Evolutionary conservation across 2,329 filamentous ascomycete species (phyloP), one percentile per base, ranked within the genome.

Genomic region (Fusarium begoniae): DNA sequence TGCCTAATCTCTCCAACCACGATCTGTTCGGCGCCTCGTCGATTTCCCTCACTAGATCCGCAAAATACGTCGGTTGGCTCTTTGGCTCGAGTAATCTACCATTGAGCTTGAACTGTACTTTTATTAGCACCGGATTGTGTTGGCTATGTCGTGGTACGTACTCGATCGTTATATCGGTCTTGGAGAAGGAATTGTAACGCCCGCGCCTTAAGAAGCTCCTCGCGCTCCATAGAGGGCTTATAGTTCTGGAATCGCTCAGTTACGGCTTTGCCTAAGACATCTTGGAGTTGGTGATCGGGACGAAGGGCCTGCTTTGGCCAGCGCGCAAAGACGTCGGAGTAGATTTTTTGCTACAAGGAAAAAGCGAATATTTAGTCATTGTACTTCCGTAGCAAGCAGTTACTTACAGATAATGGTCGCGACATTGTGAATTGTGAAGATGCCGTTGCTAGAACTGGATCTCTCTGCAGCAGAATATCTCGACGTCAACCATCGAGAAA

Each of bases 301-400:
- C 91, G 89, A 50, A 93, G 85, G 66, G 84, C 83, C 77, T 92
- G 90, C 76, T 88, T 87, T 51, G 91, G 91, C 91, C 91, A 93
- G 72, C 86, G 85, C 65, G 86, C 83, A 62, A 84, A 81, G 73
- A 79, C 81, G 64, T 83, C 82, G 56, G 79, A 75, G 77, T 83
- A 84, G 53, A 83, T 79, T 66, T 80, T 81, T 72, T 80, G 79
- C 83, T 84, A 57, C 7, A 28, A 12, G 26, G 4, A 14, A 8
- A 15, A 0, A 50, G 32, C 50, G 7, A 43, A 14, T 20, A 14
- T 7, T 51, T 61, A 38, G 51, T 38, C 12, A 7, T 18, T 6
- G 1, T 4, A 24, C 18, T 57, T n/a, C 13, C 12, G 12, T 56
- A 59, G 54, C 40, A 61, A 47, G 50, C 57, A 40, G 3, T 24